Percentiles rank a stretch among this genome's conserved stretches.
Conservation (phyloP, 805 yeast genomes). For the Barnettozyma sp. region DNA sequence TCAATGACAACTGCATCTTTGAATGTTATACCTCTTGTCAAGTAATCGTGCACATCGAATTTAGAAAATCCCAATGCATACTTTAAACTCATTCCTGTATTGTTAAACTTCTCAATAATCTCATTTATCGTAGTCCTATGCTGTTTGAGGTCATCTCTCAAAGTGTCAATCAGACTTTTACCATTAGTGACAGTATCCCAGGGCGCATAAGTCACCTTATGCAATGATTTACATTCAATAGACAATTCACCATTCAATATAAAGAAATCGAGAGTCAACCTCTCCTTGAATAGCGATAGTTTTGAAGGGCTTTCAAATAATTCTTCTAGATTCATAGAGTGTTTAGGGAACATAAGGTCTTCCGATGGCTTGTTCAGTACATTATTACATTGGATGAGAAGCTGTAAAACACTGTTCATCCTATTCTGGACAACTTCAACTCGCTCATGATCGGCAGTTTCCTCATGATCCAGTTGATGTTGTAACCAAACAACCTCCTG, state of each 20-base stretch:
- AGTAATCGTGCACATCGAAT: constrained; percentile 40
- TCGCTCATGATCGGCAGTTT: constrained; percentile 8
- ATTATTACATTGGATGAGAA: constrained; percentile 27
- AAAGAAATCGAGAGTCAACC: constrained; percentile 48
- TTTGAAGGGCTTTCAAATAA: constrained; percentile 32
- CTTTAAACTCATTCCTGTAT: constrained; percentile 30
- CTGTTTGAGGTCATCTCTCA: constrained; percentile 48
- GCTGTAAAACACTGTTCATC: constrained; percentile 19
- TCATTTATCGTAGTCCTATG: constrained; percentile 33
- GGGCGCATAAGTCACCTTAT: constrained; percentile 46
- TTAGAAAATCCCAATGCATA: constrained; percentile 29
- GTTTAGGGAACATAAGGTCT: constrained; percentile 49
- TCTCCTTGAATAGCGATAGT: constrained; percentile 29
- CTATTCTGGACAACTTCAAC: constrained; percentile 3
- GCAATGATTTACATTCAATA: constrained; percentile 49
- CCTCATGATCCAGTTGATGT: constrained; percentile 23
- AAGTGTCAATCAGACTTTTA: constrained; percentile 49
- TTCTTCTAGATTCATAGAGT: constrained; percentile 32
- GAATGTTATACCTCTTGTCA: constrained; percentile 59
- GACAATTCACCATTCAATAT: constrained; percentile 57
- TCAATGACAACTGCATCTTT: constrained; percentile 55
- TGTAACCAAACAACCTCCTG: constrained; percentile 27
- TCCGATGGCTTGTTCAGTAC: constrained; percentile 47
- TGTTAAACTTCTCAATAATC: constrained; percentile 29
- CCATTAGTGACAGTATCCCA: constrained; percentile 46